phyloP scores from a whole-genome alignment of 202 grass and related monocot genomes.

The Dendrocalamus latiflorus region DNA sequence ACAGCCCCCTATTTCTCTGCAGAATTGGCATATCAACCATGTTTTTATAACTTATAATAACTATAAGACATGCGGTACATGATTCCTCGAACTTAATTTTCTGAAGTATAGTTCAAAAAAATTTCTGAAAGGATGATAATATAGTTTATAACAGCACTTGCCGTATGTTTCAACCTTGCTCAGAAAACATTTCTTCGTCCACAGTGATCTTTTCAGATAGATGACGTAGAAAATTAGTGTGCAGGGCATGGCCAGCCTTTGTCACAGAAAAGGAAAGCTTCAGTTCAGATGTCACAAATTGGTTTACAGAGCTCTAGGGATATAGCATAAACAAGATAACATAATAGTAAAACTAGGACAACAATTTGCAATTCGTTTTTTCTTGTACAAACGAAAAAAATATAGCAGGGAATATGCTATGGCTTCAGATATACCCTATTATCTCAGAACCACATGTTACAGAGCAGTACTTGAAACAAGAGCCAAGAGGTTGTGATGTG shows the following conservation, averaged over 20 bases:
- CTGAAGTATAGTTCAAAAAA: neutral
- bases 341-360: neutral
- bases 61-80: neutral
- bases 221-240: conserved; percentile 43
- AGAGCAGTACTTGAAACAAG: conserved; percentile 19
- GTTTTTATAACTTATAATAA: neutral
- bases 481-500: conserved; percentile 17
- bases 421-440: conserved; percentile 26
- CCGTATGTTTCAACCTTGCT: neutral
- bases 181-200: conserved; percentile 16
- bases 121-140: neutral
- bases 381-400: conserved; percentile 1
- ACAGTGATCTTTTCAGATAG: conserved; percentile 11
- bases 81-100: neutral
- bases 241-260: conserved; percentile 65
- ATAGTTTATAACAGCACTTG: neutral
- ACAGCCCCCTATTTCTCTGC: neutral
- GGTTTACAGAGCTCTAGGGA: neutral
- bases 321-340: too few species aligned
- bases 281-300: conserved; percentile 2
- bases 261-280: conserved; percentile 14
- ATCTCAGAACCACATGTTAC: conserved; percentile 6
- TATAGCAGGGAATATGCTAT: conserved; percentile 35
- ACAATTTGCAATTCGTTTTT: conserved; percentile 3
- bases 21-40: neutral